phyloP scores from a whole-genome alignment of 345 rosid genomes.

The Arabis alpina region DNA sequence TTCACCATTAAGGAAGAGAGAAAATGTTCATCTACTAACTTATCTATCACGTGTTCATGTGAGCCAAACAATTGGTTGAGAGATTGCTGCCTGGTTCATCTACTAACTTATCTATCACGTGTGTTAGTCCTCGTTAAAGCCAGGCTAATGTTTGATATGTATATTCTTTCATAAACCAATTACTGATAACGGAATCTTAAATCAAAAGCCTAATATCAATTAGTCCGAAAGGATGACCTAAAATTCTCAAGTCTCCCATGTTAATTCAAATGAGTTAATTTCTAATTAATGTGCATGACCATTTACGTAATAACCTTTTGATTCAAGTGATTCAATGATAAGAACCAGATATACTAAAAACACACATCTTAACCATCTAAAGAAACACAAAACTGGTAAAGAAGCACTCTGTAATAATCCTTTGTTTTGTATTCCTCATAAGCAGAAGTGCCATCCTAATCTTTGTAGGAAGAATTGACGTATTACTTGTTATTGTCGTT shows the following conservation, averaged over 20 bases:
- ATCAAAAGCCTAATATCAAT: background rate
- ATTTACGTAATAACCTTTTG: background rate
- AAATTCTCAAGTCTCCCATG: background rate
- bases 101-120: slow-evolving; percentile 14
- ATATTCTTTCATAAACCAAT: background rate
- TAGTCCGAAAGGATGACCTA: background rate
- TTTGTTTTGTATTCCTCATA: background rate
- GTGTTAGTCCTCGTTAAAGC: slow-evolving; percentile 21
- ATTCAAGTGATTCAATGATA: background rate
- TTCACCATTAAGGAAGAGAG: too few species aligned
- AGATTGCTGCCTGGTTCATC: slow-evolving; percentile 10
- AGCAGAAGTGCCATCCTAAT: background rate
- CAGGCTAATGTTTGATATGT: background rate
- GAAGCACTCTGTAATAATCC: background rate
- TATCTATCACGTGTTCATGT: too few species aligned
- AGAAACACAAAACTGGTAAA: background rate
- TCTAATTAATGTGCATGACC: background rate
- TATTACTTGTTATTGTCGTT: too few species aligned
- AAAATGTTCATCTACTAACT: too few species aligned
- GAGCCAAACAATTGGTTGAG: background rate
- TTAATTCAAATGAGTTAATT: background rate
- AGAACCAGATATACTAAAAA: background rate
- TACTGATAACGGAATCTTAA: background rate
- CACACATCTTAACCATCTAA: background rate
- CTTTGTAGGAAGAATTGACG: too few species aligned